phyloP scores from a whole-genome alignment of 202 grass and related monocot species.

The Setaria viridis region DNA sequence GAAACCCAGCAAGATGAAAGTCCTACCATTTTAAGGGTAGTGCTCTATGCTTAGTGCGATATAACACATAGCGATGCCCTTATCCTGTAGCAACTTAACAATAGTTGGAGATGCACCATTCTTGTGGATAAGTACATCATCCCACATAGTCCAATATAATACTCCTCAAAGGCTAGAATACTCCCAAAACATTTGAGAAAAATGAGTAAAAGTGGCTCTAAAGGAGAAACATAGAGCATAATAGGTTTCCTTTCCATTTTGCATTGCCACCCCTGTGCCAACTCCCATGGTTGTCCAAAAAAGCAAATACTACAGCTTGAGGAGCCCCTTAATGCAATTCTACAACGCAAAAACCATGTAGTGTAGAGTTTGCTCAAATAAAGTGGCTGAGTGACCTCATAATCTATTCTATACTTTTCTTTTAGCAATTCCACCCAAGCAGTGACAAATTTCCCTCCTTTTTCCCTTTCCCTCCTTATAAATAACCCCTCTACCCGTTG shows the following conservation, averaged over 20 bases:
- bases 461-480: slow-evolving; percentile 39
- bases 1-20: background rate
- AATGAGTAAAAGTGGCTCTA: slow-evolving; percentile 24
- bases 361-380: background rate
- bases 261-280: slow-evolving; percentile 26
- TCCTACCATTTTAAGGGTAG: slow-evolving; percentile 14
- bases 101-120: slow-evolving; percentile 39
- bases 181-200: slow-evolving; percentile 55
- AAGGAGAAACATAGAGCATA: slow-evolving; percentile 42
- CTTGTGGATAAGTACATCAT: slow-evolving; percentile 63
- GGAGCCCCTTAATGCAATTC: slow-evolving; percentile 15
- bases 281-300: background rate
- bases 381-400: slow-evolving; percentile 39
- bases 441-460: slow-evolving; percentile 33
- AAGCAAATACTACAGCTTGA: background rate
- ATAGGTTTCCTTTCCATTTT: slow-evolving; percentile 47
- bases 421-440: slow-evolving; percentile 39
- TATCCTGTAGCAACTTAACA: slow-evolving; percentile 33
- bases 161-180: slow-evolving; percentile 37
- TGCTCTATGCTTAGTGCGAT: background rate
- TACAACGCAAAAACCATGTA: background rate
- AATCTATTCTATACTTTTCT: slow-evolving; percentile 17
- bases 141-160: slow-evolving; percentile 45
- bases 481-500: slow-evolving; percentile 42
- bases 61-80: slow-evolving; percentile 30